phyloP scores from a whole-genome alignment of 495 filamentous ascomycete species.

The Trichocladium antarcticum region DNA sequence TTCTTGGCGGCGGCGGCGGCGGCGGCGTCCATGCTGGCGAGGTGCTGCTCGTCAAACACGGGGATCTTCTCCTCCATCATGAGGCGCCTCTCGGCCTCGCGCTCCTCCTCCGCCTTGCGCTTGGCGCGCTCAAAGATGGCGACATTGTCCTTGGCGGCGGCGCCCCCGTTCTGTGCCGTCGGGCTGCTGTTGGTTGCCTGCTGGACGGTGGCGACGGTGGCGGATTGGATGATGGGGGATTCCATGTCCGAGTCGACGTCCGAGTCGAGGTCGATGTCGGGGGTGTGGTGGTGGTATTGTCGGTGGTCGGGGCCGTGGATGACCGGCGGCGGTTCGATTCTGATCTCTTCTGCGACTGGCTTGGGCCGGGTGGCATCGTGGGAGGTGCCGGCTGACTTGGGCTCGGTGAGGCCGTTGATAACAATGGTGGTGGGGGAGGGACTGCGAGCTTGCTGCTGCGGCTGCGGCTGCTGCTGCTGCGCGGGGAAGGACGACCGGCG shows the following conservation, averaged over 20 bases:
- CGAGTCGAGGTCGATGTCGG: background rate
- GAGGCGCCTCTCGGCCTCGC: conserved; percentile 15
- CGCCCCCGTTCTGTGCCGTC: conserved; percentile 8
- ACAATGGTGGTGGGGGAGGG: background rate
- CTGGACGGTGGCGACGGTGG: conserved; percentile 9
- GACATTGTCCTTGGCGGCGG: conserved; percentile 18
- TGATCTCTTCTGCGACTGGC: background rate
- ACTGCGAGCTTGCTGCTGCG: background rate
- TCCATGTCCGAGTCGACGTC: conserved; percentile 11
- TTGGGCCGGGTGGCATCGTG: conserved; percentile 5
- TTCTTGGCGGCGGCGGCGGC: too few relatives aligned
- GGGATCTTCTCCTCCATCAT: conserved; percentile 44
- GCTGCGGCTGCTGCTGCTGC: background rate
- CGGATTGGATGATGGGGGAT: conserved; percentile 10
- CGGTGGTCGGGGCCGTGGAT: background rate
- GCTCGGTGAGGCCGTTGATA: conserved; percentile 5
- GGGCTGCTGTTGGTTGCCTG: conserved; percentile 8
- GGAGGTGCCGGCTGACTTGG: conserved; percentile 9
- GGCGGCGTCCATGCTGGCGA: conserved; percentile 16
- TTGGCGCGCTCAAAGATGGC: conserved; percentile 29
- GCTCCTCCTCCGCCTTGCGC: conserved; percentile 17
- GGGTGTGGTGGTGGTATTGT: background rate
- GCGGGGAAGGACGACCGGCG: conserved; percentile 14
- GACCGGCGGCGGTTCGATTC: background rate
- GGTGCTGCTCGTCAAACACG: conserved; percentile 21